Base-by-base conservation (phyloP, 2,329 filamentous ascomycete genomes). In the Trichocomaceae sp. region DNA sequence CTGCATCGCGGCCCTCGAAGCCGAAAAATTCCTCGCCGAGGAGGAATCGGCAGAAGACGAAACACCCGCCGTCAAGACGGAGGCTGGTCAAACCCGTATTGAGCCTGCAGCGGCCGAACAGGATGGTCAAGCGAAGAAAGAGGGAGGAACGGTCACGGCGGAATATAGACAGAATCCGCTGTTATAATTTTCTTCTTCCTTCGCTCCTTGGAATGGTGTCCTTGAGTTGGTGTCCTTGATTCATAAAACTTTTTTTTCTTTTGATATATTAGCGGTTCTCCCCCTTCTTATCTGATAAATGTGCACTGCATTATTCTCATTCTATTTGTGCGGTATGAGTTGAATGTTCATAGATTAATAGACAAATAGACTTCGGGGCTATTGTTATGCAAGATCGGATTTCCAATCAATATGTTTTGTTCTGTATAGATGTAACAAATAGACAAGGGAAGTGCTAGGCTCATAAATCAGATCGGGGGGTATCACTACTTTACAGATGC, bases 1-100 rank as follows among this genome's bases (percentile, higher is more conserved):
- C 60, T 99, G 93, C 74, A 86, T 96, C 77, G 93, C 93, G 52
- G 93, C 92, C 10, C 82, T 99, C 53, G 93, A 99, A 69, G 92
- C 92, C 9, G 93, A 99, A 76, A 95, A 96, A 73, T 96, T 82
- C 78, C 78, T 99, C 53, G 79, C 88, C 5, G 92, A 96, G 66
- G 74, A 80, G 48, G 88, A 92, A 64, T 79, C 79, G 47, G 75
- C 66, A 39, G 66, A 69, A 19, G 67, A 70, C 57, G 73, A 69
- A 13, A 59, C 62, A 4, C 61, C 55, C 19, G 66, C 77, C 8
- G 68, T 71, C 20, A 72, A 75, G 51, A 71, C 75, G 57, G 69
- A 72, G 5, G 75, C 77, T 63, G 78, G 78, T 60, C 74, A 76
- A 58, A 75, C 72, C 52, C 73, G 71, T 19, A 52, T 64, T 31